A percentile compares a stretch with the other conserved stretches of the same genome.
Evolutionary conservation across 2,329 filamentous ascomycete species (phyloP).

Genomic region (Phyllosticta citriasiana): DNA sequence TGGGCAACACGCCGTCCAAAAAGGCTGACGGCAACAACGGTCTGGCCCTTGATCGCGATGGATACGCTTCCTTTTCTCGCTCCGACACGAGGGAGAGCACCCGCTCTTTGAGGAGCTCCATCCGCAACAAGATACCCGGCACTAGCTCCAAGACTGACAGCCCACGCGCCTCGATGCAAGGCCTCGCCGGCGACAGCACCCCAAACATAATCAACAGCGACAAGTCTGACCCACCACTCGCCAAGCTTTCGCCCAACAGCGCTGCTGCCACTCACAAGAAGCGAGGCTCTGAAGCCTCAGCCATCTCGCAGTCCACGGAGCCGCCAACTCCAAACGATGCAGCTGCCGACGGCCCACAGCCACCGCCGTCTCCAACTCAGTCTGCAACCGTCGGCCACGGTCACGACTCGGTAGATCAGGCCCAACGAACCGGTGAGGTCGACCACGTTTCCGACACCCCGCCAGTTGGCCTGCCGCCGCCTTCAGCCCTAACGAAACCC

Average conservation of each 20-base stretch:
- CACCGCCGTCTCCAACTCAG: slow-evolving; percentile 79
- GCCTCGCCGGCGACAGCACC: slow-evolving; percentile 42
- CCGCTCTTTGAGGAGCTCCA: slow-evolving; percentile 68
- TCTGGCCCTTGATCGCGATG: slow-evolving; percentile 58
- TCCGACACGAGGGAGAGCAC: slow-evolving; percentile 90
- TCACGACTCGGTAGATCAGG: slow-evolving; percentile 67
- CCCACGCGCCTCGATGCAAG: slow-evolving; percentile 62
- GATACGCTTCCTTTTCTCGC: slow-evolving; percentile 80
- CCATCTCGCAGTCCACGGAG: slow-evolving; percentile 15
- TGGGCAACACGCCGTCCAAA: slow-evolving; percentile 71
- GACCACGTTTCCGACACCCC: slow-evolving; percentile 90
- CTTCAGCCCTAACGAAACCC: slow-evolving; percentile 54
- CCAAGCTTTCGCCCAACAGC: slow-evolving; percentile 58
- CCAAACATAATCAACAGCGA: slow-evolving; percentile 44
- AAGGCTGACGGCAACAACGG: slow-evolving; percentile 33
- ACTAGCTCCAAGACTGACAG: slow-evolving; percentile 59
- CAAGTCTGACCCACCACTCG: slow-evolving; percentile 5
- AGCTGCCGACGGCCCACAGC: slow-evolving; percentile 27
- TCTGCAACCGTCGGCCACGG: slow-evolving; percentile 63
- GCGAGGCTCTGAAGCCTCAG: slow-evolving; percentile 26
- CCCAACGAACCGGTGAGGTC: slow-evolving; percentile 80
- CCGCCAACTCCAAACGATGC: slow-evolving; percentile 32
- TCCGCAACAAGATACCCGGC: slow-evolving; percentile 84
- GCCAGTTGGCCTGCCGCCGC: slow-evolving; percentile 51
- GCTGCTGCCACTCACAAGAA: slow-evolving; percentile 28